Evolutionary conservation across 495 filamentous ascomycete species (phyloP).

Genomic region (Schizothecium vesticola): DNA sequence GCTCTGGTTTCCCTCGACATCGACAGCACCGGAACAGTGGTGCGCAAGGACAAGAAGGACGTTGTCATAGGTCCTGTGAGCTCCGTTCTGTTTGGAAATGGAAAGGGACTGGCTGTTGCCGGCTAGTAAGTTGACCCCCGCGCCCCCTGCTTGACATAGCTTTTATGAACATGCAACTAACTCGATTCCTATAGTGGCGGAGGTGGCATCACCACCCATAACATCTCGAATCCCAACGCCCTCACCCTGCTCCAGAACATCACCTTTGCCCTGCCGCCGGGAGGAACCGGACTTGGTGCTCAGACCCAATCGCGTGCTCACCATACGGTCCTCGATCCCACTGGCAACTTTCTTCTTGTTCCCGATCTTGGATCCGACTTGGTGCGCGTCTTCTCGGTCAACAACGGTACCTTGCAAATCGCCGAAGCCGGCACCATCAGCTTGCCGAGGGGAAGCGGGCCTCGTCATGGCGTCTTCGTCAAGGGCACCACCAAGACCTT

Average conservation of each 20-base stretch:
- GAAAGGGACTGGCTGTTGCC: slow-evolving; percentile 40
- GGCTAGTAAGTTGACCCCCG: slow-evolving; percentile 39
- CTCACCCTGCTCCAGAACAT: slow-evolving; percentile 44
- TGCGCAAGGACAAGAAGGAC: slow-evolving; percentile 26
- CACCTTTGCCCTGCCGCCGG: slow-evolving; percentile 45
- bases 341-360: slow-evolving; percentile 55
- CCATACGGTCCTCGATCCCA: slow-evolving; percentile 62
- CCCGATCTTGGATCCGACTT: slow-evolving; percentile 70
- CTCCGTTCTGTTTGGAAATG: slow-evolving; percentile 37
- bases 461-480: slow-evolving; percentile 62
- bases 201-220: slow-evolving; percentile 17
- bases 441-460: slow-evolving; percentile 51
- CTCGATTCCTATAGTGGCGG: slow-evolving; percentile 12
- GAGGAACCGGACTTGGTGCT: slow-evolving; percentile 45
- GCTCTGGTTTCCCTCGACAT: slow-evolving; percentile 36
- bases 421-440: slow-evolving; percentile 28
- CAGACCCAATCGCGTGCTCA: slow-evolving; percentile 67
- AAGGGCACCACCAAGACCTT: slow-evolving; percentile 41
- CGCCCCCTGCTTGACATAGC: neutral
- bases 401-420: slow-evolving; percentile 35
- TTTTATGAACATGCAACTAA: neutral
- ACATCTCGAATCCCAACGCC: slow-evolving; percentile 21
- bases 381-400: slow-evolving; percentile 55
- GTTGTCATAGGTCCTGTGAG: slow-evolving; percentile 40
- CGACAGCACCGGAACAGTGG: slow-evolving; percentile 32